These are phyloP conservation scores for Trichosporon coremiiforme DNA, from an alignment of 1,284 basidiomycete genomes.

Conservation along the genomic window DNA sequence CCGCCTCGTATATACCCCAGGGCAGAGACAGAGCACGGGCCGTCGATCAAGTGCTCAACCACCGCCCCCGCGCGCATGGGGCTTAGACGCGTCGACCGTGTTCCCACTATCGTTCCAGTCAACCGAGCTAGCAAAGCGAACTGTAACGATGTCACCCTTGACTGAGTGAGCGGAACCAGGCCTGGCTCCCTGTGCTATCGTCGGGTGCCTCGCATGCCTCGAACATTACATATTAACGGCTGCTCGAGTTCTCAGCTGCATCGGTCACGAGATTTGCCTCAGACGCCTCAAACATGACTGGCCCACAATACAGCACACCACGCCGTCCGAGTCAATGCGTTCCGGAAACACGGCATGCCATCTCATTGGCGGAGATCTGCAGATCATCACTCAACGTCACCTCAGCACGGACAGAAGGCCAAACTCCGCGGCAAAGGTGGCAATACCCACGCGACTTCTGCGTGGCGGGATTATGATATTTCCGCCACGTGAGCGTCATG, in stretches of 20 bases:
- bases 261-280: background rate
- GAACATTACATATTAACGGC: no score
- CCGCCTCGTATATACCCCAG: background rate
- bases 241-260: background rate
- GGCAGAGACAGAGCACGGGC: background rate
- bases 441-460: background rate
- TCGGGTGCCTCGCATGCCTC: no score
- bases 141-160: no score
- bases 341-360: background rate
- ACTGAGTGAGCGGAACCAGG: no score
- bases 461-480: constrained; percentile 12
- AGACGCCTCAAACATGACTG: background rate
- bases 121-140: no score
- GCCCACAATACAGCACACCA: background rate
- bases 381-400: background rate
- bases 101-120: no score
- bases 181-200: no score
- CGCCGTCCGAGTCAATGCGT: no score
- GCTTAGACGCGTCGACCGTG: background rate
- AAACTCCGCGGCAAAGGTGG: background rate
- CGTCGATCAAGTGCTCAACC: background rate
- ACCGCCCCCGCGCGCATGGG: background rate
- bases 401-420: background rate
- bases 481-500: constrained; percentile 11
- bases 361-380: background rate